Evolutionary conservation across 345 rosid species (phyloP), one percentile per base, ranked within the genome.

Genomic region (Carallia pectinifolia): DNA sequence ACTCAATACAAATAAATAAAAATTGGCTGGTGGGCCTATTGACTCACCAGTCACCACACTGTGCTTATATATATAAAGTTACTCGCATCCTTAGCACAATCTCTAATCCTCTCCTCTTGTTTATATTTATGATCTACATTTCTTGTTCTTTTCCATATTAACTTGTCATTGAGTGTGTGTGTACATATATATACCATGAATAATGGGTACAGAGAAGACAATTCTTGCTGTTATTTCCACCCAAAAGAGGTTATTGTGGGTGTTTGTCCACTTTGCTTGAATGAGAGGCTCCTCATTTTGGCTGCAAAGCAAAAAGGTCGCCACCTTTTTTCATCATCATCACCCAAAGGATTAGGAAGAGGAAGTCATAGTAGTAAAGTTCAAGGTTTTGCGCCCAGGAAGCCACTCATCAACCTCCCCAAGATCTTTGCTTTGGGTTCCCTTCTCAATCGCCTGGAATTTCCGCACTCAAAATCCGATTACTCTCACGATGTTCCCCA

Each of bases 201-300:
- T 50, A 69, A 84, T 77, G 86, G 77, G 55, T 79, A 80, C 65
- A 84, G 80, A 77, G 91, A 84, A 74, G 85, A 85, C 76, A 76
- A 78, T 66, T 75, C 86, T 27, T 77, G 65, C 56, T 95, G 98
- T 76, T 89, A 81, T 75, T 90, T 88, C 82, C 99, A 95, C 76
- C 97, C 96, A 37, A 84, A 79, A 60, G 86, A 83, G 73, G 76
- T 66, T 8, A 55, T 81, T 31, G 74, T 90, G 33, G 99, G 99
- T 23, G 89, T 95, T 31, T 95, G 99, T 65, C 81, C 96, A 31
- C 75, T 84, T 7, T 95, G 99, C 81, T 65, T 95, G 65, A 86
- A 86, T 53, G 97, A 95, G 74, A 90, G 93, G 86, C 99, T 95
- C 65, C 76, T 92, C 10, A 54, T 92, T 67, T 81, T 95, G 74